A percentile compares a stretch with the other conserved stretches of the same genome.
Evolutionary conservation across 2,329 filamentous ascomycete species (phyloP).

Genomic region (Podosphaera fusca): DNA sequence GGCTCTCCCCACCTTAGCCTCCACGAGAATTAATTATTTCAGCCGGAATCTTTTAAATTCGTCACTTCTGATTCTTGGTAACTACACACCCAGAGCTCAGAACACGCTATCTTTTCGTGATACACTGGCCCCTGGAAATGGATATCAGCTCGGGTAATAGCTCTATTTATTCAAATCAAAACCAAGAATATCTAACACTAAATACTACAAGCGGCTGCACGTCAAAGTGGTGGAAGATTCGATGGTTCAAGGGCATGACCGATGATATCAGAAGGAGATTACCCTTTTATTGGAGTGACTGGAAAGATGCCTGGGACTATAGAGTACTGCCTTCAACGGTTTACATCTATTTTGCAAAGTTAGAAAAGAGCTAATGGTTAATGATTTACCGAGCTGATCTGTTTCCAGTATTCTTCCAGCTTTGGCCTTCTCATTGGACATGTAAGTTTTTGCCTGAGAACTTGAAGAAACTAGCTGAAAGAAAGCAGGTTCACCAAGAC

Average conservation of each 20-base stretch:
- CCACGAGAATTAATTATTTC: neutral
- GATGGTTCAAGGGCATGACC: constrained; percentile 55
- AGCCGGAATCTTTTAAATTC: neutral
- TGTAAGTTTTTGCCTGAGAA: constrained; percentile 22
- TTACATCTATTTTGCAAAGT: constrained; percentile 95
- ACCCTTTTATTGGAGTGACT: constrained; percentile 65
- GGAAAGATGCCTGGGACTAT: constrained; percentile 76
- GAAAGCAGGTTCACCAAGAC: constrained; percentile 47
- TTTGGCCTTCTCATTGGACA: constrained; percentile 72
- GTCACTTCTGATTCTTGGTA: too few species aligned
- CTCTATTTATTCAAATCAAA: neutral
- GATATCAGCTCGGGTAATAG: neutral
- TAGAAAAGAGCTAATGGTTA: constrained; percentile 14
- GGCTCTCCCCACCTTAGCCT: neutral
- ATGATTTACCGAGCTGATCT: neutral
- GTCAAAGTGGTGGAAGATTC: constrained; percentile 38
- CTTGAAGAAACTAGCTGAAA: neutral
- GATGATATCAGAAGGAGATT: constrained; percentile 52
- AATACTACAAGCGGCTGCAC: neutral
- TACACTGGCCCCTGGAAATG: neutral
- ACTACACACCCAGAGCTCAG: neutral
- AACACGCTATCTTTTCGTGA: neutral
- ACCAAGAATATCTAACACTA: neutral
- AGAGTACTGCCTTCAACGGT: constrained; percentile 67
- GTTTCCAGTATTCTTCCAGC: constrained; percentile 56